Conservation (phyloP, 345 rosid genomes). For the Dipteronia dyeriana region DNA sequence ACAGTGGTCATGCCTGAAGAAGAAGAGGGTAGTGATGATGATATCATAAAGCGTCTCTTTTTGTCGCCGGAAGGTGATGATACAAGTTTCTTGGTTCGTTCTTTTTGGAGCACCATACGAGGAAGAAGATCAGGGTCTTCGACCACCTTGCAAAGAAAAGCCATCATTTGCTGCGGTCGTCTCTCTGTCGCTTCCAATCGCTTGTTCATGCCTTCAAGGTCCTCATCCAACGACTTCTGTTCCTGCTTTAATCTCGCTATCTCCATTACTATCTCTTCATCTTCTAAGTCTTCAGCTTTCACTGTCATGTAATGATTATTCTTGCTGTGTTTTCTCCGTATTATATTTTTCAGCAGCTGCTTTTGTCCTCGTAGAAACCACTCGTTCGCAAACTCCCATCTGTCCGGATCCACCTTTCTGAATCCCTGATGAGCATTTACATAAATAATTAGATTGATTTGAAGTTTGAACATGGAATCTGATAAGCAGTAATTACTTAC, state of each 20-base stretch:
- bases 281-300: slow-evolving; percentile 46
- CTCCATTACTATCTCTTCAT: slow-evolving; percentile 66
- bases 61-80: slow-evolving; percentile 31
- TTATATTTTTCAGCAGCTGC: slow-evolving; percentile 73
- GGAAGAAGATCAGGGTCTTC: slow-evolving; percentile 85
- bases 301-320: slow-evolving; percentile 27
- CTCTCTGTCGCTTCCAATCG: slow-evolving; percentile 80
- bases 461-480: not conserved
- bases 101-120: slow-evolving; percentile 63
- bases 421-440: slow-evolving; percentile 58
- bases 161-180: slow-evolving; percentile 93
- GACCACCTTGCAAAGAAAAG: slow-evolving; percentile 69
- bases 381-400: slow-evolving; percentile 95
- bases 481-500: slow-evolving; percentile 37
- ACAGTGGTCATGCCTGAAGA: slow-evolving; percentile 40
- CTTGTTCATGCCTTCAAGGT: slow-evolving; percentile 64
- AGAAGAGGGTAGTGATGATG: slow-evolving; percentile 32
- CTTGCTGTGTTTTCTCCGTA: slow-evolving; percentile 69
- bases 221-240: slow-evolving; percentile 59
- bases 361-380: slow-evolving; percentile 82
- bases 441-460: too few species aligned
- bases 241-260: slow-evolving; percentile 75
- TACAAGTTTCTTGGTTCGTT: slow-evolving; percentile 29
- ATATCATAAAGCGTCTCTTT: slow-evolving; percentile 50
- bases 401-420: slow-evolving; percentile 86